phyloP scores from a whole-genome alignment of 768 basidiomycete genomes.

The Pleurotus giganteus region DNA sequence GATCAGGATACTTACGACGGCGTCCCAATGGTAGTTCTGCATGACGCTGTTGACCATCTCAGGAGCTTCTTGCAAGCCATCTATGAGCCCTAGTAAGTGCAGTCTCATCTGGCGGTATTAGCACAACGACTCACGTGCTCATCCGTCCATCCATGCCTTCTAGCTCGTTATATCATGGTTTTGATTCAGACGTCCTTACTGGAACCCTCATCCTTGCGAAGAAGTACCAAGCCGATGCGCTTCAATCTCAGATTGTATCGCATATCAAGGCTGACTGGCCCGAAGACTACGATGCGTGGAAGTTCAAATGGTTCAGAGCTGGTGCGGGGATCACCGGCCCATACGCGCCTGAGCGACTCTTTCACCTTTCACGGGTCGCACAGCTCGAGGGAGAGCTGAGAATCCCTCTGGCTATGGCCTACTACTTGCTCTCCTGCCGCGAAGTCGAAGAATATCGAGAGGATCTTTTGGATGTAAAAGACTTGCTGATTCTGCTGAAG shows the following conservation, averaged over 20 bases:
- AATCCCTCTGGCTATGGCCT: neutral
- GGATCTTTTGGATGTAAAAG: too few species aligned
- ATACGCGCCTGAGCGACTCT: neutral
- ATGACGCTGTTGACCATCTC: slow-evolving; percentile 9
- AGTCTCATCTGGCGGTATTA: neutral
- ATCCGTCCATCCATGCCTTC: neutral
- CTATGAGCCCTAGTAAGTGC: slow-evolving; percentile 6
- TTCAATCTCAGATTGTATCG: neutral
- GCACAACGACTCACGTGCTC: neutral
- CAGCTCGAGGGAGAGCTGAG: neutral
- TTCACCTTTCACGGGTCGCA: neutral
- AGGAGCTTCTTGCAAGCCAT: slow-evolving; percentile 11
- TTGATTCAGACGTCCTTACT: neutral
- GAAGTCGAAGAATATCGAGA: too few species aligned
- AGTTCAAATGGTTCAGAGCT: too few species aligned
- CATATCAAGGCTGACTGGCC: slow-evolving; percentile 10
- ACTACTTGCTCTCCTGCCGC: neutral
- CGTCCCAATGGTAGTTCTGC: slow-evolving; percentile 13
- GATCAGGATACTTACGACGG: slow-evolving; percentile 12
- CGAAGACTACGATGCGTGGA: neutral
- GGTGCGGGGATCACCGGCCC: too few species aligned
- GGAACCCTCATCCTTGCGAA: slow-evolving; percentile 9
- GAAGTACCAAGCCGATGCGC: slow-evolving; percentile 8
- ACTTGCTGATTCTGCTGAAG: too few species aligned
- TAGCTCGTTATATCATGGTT: neutral